Percentiles rank a stretch among this genome's conserved stretches.
Conservation (phyloP, 495 filamentous ascomycete species). For the Cercophora newfieldiana region DNA sequence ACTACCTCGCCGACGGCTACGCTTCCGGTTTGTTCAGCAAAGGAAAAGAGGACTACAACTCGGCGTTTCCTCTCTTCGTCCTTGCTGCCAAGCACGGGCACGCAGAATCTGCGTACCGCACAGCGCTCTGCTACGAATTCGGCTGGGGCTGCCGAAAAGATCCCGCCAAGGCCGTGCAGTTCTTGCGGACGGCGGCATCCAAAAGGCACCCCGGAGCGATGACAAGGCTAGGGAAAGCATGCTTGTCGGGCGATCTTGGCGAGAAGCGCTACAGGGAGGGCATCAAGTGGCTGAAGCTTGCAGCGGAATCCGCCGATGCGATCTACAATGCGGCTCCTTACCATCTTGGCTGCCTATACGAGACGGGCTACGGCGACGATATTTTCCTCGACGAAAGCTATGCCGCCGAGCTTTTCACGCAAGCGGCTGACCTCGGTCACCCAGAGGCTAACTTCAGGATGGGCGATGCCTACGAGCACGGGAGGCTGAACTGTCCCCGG, state of each 20-base stretch:
- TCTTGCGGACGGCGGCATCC: slow-evolving; percentile 83
- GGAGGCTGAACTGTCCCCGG: slow-evolving; percentile 77
- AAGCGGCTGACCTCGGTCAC: slow-evolving; percentile 90
- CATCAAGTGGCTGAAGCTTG: slow-evolving; percentile 94
- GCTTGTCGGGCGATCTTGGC: slow-evolving; percentile 84
- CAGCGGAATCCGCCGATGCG: slow-evolving; percentile 79
- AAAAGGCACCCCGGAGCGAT: slow-evolving; percentile 96
- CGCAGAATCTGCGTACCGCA: slow-evolving; percentile 91
- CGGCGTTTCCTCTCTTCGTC: slow-evolving; percentile 87
- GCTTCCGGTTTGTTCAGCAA: slow-evolving; percentile 94
- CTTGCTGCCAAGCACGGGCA: slow-evolving; percentile 96
- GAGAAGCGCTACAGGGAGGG: slow-evolving; percentile 87
- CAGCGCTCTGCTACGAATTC: slow-evolving; percentile 95
- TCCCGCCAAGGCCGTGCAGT: slow-evolving; percentile 86
- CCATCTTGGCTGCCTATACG: slow-evolving; percentile 84
- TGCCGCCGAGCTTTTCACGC: slow-evolving; percentile 90
- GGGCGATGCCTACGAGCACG: slow-evolving; percentile 97
- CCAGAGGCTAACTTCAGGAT: slow-evolving; percentile 79
- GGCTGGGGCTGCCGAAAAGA: slow-evolving; percentile 94
- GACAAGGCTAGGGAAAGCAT: slow-evolving; percentile 87
- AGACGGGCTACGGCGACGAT: slow-evolving; percentile 86
- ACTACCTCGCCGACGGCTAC: slow-evolving; percentile 93
- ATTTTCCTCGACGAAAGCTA: slow-evolving; percentile 88
- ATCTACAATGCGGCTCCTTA: slow-evolving; percentile 95
- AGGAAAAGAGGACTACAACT: slow-evolving; percentile 84